phyloP scores from a whole-genome alignment of 2,329 filamentous ascomycete genomes.

The Phyllosticta citribraziliensis region DNA sequence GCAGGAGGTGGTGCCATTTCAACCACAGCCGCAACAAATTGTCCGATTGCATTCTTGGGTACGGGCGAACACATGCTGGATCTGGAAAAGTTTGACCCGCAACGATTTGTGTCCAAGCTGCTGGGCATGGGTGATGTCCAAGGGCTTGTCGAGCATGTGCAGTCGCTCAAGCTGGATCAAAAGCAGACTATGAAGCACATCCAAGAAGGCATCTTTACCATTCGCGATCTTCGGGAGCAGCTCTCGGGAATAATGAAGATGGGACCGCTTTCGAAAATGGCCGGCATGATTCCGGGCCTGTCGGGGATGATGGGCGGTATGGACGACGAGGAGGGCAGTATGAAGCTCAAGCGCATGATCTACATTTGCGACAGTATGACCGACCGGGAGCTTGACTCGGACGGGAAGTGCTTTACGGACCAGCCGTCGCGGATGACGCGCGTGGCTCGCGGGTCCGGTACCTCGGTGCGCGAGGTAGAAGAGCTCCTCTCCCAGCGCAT shows the following conservation, averaged over 20 bases:
- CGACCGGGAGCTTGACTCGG: conserved; percentile 84
- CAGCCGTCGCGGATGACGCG: conserved; percentile 89
- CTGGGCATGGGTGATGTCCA: conserved; percentile 97
- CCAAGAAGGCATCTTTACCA: conserved; percentile 88
- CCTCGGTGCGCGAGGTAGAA: conserved; percentile 84
- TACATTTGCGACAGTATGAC: conserved; percentile 99
- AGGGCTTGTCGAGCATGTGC: conserved; percentile 90
- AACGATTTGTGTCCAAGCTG: conserved; percentile 87
- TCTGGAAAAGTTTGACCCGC: conserved; percentile 82
- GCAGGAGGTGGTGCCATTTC: conserved; percentile 95
- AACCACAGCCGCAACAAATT: conserved; percentile 89
- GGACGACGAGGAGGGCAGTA: conserved; percentile 91
- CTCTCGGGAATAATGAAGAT: conserved; percentile 99
- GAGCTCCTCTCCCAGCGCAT: conserved; percentile 94
- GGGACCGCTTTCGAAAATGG: conserved; percentile 95
- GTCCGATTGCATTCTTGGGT: conserved; percentile 94
- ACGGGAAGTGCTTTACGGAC: conserved; percentile 88
- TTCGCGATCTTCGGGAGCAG: conserved; percentile 89
- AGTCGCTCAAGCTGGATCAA: conserved; percentile 88
- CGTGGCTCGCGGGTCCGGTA: conserved; percentile 81
- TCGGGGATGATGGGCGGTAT: conserved; percentile 89
- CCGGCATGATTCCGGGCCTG: conserved; percentile 95
- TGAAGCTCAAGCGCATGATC: conserved; percentile 95
- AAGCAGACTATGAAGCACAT: conserved; percentile 99
- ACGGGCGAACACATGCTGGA: conserved; percentile 97